Base-by-base conservation (phyloP, 768 basidiomycete species). In the Russula emetica region DNA sequence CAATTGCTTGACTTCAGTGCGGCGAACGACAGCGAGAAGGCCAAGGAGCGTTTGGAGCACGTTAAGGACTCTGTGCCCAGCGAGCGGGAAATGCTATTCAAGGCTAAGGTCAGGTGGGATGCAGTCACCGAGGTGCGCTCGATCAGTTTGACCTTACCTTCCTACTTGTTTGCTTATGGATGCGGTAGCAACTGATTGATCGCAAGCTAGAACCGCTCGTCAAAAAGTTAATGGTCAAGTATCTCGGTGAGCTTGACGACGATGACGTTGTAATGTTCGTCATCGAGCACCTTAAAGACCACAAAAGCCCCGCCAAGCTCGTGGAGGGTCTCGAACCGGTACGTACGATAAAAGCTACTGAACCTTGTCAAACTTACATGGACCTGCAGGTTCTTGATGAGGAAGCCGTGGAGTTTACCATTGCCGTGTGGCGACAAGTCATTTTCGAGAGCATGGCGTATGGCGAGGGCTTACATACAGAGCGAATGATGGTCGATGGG, bases 361-460 rank as follows among this genome's bases (percentile, higher is more conserved):
- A 28, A 16, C 24, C 18, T 6, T 8, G 42, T 51, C 26, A 4
- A 40, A 30, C 54, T n/a, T 2, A 45, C 30, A n/a, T 45, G 34
- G 14, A 54, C 26, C 42, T 38, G 4, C 71, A 97, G 94, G 92
- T 97, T 4, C 79, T 98, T 40, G 94, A 94, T 72, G 94, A 96
- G 74, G 94, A 98, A 73, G 94, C 94, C 6, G 77, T 78, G 30
- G 87, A 92, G 64, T 83, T 95, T 62, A 79, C 84, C n/a, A 74
- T 87, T 69, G 81, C 81, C 65, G 80, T 97, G 54, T 98, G 94
- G 94, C 85, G 92, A 60, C 90, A 93, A 76, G 83, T 96, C 69
- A 91, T 94, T 56, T 96, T 96, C 72, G 94, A 98, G 79, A 94
- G 92, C 71, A 89, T 92, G 84, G 91, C 94, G 30, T 94, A 92